Evolutionary conservation across 2,329 filamentous ascomycete species (phyloP).

Genomic region (Claviceps sp.): DNA sequence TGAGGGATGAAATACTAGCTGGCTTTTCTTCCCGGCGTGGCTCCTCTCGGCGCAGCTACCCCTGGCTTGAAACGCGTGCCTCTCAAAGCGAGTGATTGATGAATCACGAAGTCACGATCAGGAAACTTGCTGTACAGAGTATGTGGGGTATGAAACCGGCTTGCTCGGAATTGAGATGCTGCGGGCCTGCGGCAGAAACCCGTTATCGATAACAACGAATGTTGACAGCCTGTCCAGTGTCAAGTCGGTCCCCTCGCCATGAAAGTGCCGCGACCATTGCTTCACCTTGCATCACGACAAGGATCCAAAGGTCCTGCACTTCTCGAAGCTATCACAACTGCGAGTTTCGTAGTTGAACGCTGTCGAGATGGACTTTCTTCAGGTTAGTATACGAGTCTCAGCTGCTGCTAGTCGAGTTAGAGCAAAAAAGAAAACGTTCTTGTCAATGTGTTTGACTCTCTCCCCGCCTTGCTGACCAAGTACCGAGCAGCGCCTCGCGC

Average conservation of each 20-base stretch:
- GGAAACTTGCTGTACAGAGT: background rate
- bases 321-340: slow-evolving; percentile 2
- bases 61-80: no score
- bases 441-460: background rate
- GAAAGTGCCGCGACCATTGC: no score
- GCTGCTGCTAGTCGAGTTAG: no score
- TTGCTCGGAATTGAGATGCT: no score
- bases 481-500: slow-evolving; percentile 52
- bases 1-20: background rate
- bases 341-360: slow-evolving; percentile 1
- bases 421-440: background rate
- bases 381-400: slow-evolving; percentile 18
- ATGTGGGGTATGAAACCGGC: no score
- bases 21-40: background rate
- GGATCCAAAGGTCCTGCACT: background rate
- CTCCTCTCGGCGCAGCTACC: background rate
- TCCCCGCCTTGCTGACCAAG: background rate
- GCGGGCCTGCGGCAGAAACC: no score
- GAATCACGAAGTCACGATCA: background rate
- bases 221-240: background rate
- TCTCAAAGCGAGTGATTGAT: background rate
- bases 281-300: background rate
- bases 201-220: background rate
- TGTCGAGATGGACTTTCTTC: slow-evolving; percentile 32
- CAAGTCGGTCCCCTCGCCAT: background rate